A percentile compares a stretch with the other conserved stretches of the same genome.
phyloP scores from a whole-genome alignment of 257 asterid genomes.

The Perilla frutescens region DNA sequence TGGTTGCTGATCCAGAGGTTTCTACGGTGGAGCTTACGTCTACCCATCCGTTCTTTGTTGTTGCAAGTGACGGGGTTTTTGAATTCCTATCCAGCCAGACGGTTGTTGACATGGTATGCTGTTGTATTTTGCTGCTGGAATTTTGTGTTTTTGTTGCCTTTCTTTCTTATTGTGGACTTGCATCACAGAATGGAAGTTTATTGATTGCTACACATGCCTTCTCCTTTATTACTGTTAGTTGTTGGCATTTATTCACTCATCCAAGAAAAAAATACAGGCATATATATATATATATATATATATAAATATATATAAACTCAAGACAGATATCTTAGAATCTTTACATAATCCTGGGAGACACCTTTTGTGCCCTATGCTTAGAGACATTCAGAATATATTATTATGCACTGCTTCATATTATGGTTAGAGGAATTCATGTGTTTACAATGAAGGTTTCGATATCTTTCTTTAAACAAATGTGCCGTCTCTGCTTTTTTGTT shows the following conservation, averaged over 20 bases:
- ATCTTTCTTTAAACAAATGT: not conserved
- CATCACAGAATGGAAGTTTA: conserved; percentile 6
- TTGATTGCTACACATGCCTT: conserved; percentile 6
- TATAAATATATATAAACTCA: not conserved
- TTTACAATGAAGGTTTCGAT: no score
- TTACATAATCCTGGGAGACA: not conserved
- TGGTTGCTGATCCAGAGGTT: conserved; percentile 84
- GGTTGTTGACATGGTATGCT: conserved; percentile 86
- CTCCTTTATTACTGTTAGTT: not conserved
- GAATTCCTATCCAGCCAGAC: conserved; percentile 89
- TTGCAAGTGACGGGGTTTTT: conserved; percentile 93
- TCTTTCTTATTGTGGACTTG: not conserved
- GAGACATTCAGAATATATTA: not conserved
- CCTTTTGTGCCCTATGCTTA: not conserved
- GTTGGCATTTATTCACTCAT: not conserved
- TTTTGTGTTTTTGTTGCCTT: conserved; percentile 4
- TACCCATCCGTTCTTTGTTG: conserved; percentile 74
- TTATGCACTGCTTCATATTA: not conserved
- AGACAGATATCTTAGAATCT: not conserved
- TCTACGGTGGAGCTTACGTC: conserved; percentile 61
- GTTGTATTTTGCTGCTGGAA: not conserved
- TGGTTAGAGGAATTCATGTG: not conserved
- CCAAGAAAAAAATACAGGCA: not conserved
- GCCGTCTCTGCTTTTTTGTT: not conserved
- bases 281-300: no score